phyloP scores from a whole-genome alignment of 805 yeast genomes.

The Cyberlindnera xishuangbannaensis region DNA sequence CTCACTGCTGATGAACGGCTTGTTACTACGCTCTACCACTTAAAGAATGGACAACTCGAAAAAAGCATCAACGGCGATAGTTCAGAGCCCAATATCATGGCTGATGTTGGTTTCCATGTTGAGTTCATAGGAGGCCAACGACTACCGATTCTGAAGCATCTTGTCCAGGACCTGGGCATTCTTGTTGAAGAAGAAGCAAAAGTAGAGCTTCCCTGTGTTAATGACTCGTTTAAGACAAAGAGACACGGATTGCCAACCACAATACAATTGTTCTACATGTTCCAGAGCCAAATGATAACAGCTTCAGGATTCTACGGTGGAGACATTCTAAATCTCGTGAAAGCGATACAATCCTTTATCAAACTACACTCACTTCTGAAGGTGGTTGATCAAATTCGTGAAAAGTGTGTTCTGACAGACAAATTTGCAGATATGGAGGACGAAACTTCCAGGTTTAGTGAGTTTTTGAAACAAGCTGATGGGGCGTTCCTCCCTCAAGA shows the following conservation, averaged over 20 bases:
- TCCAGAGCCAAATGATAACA: conserved; percentile 7
- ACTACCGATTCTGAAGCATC: conserved; percentile 4
- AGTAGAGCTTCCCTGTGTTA: conserved; percentile 5
- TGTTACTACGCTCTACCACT: conserved; percentile 1
- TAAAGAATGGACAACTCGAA: conserved; percentile 1
- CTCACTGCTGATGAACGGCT: conserved; percentile 18
- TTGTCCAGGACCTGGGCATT: not conserved
- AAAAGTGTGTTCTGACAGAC: conserved; percentile 7
- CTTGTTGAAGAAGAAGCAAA: conserved; percentile 2
- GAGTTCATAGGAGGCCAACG: conserved; percentile 1
- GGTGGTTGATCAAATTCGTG: conserved; percentile 1
- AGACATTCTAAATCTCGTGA: conserved; percentile 2
- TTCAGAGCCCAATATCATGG: not conserved
- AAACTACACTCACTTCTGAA: conserved; percentile 2
- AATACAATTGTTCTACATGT: conserved; percentile 9
- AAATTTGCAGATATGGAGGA: conserved; percentile 11
- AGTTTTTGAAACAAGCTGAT: conserved; percentile 4
- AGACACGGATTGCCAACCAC: conserved; percentile 3
- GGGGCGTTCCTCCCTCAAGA: no score
- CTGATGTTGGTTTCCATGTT: conserved; percentile 15
- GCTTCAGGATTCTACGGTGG: conserved; percentile 4
- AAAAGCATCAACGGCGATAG: not conserved
- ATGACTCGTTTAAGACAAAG: conserved; percentile 7
- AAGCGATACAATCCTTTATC: conserved; percentile 2
- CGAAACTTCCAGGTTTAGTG: conserved; percentile 10